phyloP scores from a whole-genome alignment of 169 alveolate species.

The Plasmodium falciparum region DNA sequence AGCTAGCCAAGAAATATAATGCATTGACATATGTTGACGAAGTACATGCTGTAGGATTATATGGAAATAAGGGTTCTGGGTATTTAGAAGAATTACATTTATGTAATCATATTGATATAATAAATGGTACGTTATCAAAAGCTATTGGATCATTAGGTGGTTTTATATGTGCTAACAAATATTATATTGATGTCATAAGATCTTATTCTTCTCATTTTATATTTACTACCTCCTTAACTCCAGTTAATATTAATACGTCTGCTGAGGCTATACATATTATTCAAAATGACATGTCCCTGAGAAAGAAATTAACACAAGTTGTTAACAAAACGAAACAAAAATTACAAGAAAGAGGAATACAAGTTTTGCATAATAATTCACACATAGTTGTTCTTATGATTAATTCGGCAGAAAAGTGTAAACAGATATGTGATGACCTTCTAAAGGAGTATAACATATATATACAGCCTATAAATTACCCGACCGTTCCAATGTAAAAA shows the following conservation, averaged over 20 bases:
- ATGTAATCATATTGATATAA: slow-evolving; percentile 82
- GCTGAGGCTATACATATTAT: slow-evolving; percentile 84
- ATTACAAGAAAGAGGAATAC: slow-evolving; percentile 81
- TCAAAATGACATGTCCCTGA: slow-evolving; percentile 27
- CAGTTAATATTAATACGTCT: slow-evolving; percentile 88
- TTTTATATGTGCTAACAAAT: slow-evolving; percentile 87
- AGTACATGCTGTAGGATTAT: slow-evolving; percentile 94
- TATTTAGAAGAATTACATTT: slow-evolving; percentile 85
- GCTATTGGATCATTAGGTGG: slow-evolving; percentile 94
- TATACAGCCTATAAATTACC: slow-evolving; percentile 92
- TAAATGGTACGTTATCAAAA: slow-evolving; percentile 92
- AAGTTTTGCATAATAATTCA: slow-evolving; percentile 82
- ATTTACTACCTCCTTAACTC: slow-evolving; percentile 92
- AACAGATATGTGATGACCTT: slow-evolving; percentile 85
- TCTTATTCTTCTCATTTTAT: slow-evolving; percentile 90
- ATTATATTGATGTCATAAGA: slow-evolving; percentile 87
- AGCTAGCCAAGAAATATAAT: slow-evolving; percentile 88
- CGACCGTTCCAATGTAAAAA: slow-evolving; percentile 89
- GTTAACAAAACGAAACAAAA: slow-evolving; percentile 82
- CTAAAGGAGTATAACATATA: slow-evolving; percentile 85
- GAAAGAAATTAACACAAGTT: slow-evolving; percentile 81
- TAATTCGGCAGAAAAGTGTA: slow-evolving; percentile 87
- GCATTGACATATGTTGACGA: slow-evolving; percentile 91
- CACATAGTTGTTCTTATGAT: slow-evolving; percentile 90
- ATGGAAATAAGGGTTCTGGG: slow-evolving; percentile 92